phyloP scores from a whole-genome alignment of 1,139 yeast species.

The Debaryomyces fabryi region DNA sequence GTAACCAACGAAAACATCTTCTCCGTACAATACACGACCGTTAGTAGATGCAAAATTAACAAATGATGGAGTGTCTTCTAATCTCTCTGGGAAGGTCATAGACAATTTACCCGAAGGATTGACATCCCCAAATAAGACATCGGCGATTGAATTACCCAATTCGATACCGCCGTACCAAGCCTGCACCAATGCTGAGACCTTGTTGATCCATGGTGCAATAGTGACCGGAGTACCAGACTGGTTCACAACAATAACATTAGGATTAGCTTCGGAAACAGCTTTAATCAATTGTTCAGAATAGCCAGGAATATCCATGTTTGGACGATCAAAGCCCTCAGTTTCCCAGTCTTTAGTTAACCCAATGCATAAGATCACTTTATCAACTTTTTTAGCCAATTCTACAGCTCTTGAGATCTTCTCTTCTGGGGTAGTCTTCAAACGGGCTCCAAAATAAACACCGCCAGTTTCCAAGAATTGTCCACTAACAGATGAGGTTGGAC shows the following conservation, averaged over 20 bases:
- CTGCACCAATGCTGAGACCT: constrained; percentile 53
- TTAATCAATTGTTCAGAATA: constrained; percentile 48
- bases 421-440: constrained; percentile 23
- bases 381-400: constrained; percentile 31
- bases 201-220: constrained; percentile 53
- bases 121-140: constrained; percentile 31
- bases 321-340: constrained; percentile 40
- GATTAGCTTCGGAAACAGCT: constrained; percentile 50
- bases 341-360: constrained; percentile 45
- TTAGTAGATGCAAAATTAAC: constrained; percentile 26
- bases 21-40: constrained; percentile 30
- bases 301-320: constrained; percentile 47
- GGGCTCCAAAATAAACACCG: constrained; percentile 36
- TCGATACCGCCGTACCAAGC: constrained; percentile 47
- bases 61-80: constrained; percentile 27
- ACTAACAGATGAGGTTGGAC: constrained; percentile 32
- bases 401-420: constrained; percentile 30
- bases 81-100: constrained; percentile 26
- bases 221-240: constrained; percentile 67
- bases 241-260: constrained; percentile 55
- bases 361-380: constrained; percentile 46
- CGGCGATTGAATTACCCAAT: constrained; percentile 31
- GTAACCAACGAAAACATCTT: constrained; percentile 31
- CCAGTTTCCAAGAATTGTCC: constrained; percentile 30
- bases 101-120: constrained; percentile 32